phyloP scores from a whole-genome alignment of 257 asterid genomes.

The Nicotiana benthamiana region DNA sequence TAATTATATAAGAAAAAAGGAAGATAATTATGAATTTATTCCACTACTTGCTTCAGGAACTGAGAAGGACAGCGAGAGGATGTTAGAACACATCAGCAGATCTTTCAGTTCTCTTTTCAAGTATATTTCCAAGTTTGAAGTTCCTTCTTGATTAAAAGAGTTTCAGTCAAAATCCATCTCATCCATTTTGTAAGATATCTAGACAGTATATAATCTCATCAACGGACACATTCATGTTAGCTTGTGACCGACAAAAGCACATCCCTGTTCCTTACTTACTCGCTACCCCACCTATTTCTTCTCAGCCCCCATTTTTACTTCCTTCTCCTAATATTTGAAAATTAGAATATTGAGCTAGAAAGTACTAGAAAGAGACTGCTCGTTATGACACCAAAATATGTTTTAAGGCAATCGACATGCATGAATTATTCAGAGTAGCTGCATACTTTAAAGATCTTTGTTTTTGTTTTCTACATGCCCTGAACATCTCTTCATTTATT shows the following conservation, averaged over 20 bases:
- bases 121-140: background rate
- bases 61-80: background rate
- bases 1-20: slow-evolving; percentile 14
- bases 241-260: background rate
- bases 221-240: background rate
- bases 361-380: background rate
- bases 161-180: background rate
- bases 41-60: background rate
- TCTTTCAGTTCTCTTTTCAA: background rate
- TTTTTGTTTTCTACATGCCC: background rate
- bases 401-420: background rate
- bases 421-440: background rate
- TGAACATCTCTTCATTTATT: background rate
- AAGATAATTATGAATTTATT: background rate
- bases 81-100: background rate
- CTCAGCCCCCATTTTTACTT: background rate
- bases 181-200: background rate
- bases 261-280: background rate
- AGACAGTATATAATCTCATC: background rate
- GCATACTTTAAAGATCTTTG: background rate
- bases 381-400: background rate
- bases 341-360: background rate
- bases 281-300: background rate
- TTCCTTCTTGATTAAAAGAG: background rate
- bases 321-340: background rate